These are phyloP conservation scores for Alternaria angustiovoidea DNA, from an alignment of 2,329 filamentous ascomycete species.

Conservation along the genomic window DNA sequence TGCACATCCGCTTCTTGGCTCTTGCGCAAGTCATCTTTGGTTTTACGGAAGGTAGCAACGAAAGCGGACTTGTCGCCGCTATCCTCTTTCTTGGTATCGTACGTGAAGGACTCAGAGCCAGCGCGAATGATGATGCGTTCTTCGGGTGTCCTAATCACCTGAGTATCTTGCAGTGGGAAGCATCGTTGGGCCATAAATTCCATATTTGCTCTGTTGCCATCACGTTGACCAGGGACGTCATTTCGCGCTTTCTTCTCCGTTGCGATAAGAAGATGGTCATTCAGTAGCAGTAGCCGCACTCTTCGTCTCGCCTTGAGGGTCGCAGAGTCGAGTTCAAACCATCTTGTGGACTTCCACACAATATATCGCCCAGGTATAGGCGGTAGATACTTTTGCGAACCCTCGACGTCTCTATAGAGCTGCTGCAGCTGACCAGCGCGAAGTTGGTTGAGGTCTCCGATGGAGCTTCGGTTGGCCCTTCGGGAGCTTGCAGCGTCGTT, in stretches of 20 bases:
- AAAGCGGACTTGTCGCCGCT: constrained; percentile 80
- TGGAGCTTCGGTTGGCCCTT: constrained; percentile 82
- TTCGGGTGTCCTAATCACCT: constrained; percentile 80
- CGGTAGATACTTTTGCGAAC: constrained; percentile 94
- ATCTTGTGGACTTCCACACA: constrained; percentile 87
- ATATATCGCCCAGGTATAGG: constrained; percentile 92
- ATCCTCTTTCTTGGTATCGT: constrained; percentile 84
- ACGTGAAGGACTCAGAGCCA: constrained; percentile 91
- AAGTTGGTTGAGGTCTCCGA: constrained; percentile 75
- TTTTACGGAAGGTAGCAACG: constrained; percentile 89
- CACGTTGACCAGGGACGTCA: constrained; percentile 65
- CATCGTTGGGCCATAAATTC: constrained; percentile 94
- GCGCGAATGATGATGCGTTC: constrained; percentile 82
- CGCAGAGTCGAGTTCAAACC: constrained; percentile 96
- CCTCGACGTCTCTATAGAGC: constrained; percentile 96
- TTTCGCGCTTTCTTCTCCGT: constrained; percentile 92
- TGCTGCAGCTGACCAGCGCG: constrained; percentile 76
- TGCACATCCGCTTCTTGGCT: constrained; percentile 86
- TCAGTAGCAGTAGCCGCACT: constrained; percentile 90
- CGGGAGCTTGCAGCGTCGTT: constrained; percentile 54
- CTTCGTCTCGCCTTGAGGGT: constrained; percentile 93
- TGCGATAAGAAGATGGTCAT: constrained; percentile 91
- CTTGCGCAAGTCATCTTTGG: constrained; percentile 89
- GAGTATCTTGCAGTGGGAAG: constrained; percentile 91
- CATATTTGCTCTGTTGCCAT: constrained; percentile 50